Evolutionary conservation across 306 rosid species (phyloP).

Genomic region (Astragalus glycyphyllos): DNA sequence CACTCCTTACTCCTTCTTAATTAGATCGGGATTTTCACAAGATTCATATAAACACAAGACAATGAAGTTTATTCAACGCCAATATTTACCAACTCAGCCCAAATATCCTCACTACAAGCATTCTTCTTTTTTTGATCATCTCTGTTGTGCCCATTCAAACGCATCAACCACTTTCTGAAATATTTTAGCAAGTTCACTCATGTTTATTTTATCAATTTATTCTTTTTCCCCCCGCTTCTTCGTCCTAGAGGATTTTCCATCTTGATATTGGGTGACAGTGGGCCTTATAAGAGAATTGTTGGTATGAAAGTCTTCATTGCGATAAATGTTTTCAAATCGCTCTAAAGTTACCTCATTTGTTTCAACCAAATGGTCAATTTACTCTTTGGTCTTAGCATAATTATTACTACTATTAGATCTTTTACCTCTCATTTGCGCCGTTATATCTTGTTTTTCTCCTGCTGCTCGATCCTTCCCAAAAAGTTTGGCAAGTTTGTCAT

Average conservation of each 20-base stretch:
- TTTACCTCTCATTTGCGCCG: neutral
- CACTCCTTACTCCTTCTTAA: too few species aligned
- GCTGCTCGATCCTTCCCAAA: conserved; percentile 5
- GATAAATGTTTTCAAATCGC: neutral
- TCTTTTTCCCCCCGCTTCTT: neutral
- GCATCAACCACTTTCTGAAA: neutral
- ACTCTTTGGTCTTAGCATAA: neutral
- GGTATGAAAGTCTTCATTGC: neutral
- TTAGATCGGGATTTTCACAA: too few species aligned
- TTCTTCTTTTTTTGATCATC: neutral
- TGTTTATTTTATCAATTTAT: neutral
- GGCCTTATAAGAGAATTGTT: neutral
- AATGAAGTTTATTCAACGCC: neutral
- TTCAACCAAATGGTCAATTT: neutral
- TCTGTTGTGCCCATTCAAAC: neutral
- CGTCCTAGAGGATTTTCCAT: neutral
- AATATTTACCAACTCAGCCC: neutral
- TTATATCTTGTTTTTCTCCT: neutral
- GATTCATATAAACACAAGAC: neutral
- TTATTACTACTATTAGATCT: neutral
- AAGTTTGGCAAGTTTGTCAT: too few species aligned
- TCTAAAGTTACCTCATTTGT: neutral
- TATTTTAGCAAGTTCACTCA: neutral
- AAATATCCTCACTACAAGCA: neutral
- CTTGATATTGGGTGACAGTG: neutral